A percentile compares a stretch with the other conserved stretches of the same genome.
phyloP scores from a whole-genome alignment of 2,329 filamentous ascomycete genomes.

The Monosporascus sp. region DNA sequence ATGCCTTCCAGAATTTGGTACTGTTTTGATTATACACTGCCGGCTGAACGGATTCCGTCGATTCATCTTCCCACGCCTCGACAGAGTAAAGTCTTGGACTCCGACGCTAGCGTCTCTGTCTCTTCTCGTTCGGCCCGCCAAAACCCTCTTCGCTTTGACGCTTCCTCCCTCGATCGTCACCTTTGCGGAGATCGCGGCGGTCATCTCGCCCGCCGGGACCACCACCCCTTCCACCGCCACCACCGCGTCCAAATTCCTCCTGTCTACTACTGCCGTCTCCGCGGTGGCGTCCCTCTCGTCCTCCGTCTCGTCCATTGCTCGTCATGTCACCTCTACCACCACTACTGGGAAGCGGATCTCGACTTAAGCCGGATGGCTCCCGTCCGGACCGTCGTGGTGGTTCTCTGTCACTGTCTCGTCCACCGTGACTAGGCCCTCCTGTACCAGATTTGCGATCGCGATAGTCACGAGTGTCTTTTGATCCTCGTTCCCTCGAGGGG shows the following conservation, averaged over 20 bases:
- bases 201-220: conserved; percentile 30
- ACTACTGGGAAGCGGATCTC: conserved; percentile 14
- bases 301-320: conserved; percentile 5
- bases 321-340: conserved; percentile 13
- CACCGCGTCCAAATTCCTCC: conserved; percentile 25
- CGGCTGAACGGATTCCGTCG: conserved; percentile 5
- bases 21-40: conserved; percentile 14
- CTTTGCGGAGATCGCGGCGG: conserved; percentile 29
- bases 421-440: conserved; percentile 17
- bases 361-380: conserved; percentile 13
- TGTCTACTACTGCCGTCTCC: conserved; percentile 12
- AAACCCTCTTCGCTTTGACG: conserved; percentile 45
- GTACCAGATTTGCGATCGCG: conserved; percentile 23
- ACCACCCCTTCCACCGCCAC: conserved; percentile 28
- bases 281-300: conserved; percentile 22
- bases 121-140: conserved; percentile 40
- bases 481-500: conserved; percentile 40
- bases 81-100: conserved; percentile 9
- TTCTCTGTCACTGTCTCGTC: conserved; percentile 26
- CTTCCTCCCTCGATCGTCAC: conserved; percentile 36
- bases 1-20: too few species aligned
- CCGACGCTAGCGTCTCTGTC: conserved; percentile 39
- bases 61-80: conserved; percentile 4
- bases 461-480: conserved; percentile 26
- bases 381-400: conserved; percentile 23